Conservation (phyloP, 2,329 filamentous ascomycete genomes). For the Diplodia mutila region DNA sequence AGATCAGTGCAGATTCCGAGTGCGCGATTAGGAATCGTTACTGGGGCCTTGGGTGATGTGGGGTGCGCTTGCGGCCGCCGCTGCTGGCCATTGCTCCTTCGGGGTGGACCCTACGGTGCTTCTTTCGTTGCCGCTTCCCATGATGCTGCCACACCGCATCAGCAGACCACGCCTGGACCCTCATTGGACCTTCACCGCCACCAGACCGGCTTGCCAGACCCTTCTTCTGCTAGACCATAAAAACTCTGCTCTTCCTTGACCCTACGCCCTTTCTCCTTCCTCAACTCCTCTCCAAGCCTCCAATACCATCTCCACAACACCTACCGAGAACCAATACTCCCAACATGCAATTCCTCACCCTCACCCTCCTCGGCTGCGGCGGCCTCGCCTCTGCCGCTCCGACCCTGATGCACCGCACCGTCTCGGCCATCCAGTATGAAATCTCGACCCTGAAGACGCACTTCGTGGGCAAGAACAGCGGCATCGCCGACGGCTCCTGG, state of each 20-base stretch:
- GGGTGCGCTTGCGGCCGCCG: not conserved
- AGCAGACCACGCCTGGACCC: not conserved
- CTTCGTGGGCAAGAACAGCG: conserved; percentile 35
- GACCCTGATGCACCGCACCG: not conserved
- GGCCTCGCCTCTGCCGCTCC: not conserved
- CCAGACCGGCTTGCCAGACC: not conserved
- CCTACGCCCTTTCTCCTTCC: not conserved
- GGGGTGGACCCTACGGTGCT: not conserved
- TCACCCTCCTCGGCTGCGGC: not conserved
- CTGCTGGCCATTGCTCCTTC: not conserved
- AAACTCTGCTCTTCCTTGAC: not conserved
- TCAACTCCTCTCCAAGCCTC: not conserved
- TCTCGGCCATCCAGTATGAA: conserved; percentile 26
- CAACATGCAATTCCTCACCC: conserved; percentile 9
- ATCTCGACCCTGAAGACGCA: conserved; percentile 35
- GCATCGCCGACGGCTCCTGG: conserved; percentile 34
- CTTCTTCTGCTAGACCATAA: not conserved
- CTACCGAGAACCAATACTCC: not conserved
- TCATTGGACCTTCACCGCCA: no score
- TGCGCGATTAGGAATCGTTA: no score
- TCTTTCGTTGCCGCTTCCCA: not conserved
- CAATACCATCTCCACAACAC: not conserved
- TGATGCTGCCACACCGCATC: no score
- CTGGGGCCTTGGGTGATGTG: no score
- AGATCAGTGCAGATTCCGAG: not conserved